These are phyloP conservation scores for Schizothecium vesticola DNA, from an alignment of 495 filamentous ascomycete species.

Conservation along the genomic window DNA sequence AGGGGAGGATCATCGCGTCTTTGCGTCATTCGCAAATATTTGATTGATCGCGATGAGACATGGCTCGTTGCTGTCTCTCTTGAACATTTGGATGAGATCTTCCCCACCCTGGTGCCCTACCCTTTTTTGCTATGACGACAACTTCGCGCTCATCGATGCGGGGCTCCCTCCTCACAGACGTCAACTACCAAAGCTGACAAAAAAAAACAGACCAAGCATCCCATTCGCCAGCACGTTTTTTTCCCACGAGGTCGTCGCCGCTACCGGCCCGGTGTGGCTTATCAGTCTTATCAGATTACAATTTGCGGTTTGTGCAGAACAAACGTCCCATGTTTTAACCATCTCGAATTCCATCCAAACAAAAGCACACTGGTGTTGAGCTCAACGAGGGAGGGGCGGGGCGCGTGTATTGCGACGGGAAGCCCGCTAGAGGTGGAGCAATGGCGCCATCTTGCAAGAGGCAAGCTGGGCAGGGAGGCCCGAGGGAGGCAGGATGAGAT, in stretches of 20 bases:
- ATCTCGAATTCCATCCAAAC: not conserved
- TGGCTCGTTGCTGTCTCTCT: not conserved
- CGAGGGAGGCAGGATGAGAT: no score
- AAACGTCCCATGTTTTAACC: not conserved
- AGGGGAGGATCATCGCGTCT: not conserved
- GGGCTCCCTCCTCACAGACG: not conserved
- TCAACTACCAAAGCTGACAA: not conserved
- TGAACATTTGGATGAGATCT: not conserved
- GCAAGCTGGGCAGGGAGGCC: not conserved
- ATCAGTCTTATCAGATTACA: not conserved
- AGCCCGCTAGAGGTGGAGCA: not conserved
- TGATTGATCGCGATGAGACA: not conserved
- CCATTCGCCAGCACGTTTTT: not conserved
- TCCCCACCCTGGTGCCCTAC: not conserved
- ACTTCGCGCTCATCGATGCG: not conserved
- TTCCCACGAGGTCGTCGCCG: not conserved
- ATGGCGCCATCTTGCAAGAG: not conserved
- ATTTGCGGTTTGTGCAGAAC: not conserved
- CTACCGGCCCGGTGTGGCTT: not conserved
- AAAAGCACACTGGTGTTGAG: not conserved
- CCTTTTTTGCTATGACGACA: not conserved
- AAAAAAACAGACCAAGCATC: not conserved
- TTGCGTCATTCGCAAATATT: slow-evolving; percentile 8
- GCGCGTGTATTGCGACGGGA: not conserved
- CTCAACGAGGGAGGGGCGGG: not conserved